Evolutionary conservation across 305 asterid species (phyloP), one percentile per base, ranked within the genome.

Genomic region (Fraxinus albicans): DNA sequence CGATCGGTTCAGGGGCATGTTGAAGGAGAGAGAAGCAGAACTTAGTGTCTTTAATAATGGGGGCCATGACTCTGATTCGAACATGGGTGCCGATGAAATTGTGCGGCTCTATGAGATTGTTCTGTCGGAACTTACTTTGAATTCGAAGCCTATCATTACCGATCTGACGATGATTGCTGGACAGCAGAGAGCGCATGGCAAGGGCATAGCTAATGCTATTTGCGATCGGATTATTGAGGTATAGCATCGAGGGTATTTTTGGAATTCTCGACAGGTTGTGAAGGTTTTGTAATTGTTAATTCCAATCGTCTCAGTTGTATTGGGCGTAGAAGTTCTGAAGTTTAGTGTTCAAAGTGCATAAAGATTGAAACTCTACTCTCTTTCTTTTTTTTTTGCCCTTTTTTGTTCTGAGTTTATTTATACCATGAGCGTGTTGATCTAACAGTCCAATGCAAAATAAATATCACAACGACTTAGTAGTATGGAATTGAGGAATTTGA

Each of bases 81-180:
- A 89, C 13, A 79, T 93, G 81, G 86, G 82, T 34, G 78, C 78
- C 7, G 93, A 91, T 42, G 98, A 92, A 77, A 89, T 94, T 76
- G 97, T 93, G 80, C 89, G 94, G 88, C 82, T 94, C 85, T 96
- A 96, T 33, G 97, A 94, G 83, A 72, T 87, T 82, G 80, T 92
- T 33, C 81, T 96, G 36, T 90, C 95, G 4, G 97, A 93, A n/a
- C 93, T 96, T 69, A 90, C 92, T 19, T 77, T 91, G 77, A 96
- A 96, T 88, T 96, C 94, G 80, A 96, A 96, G 91, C 98, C 98
- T 19, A 83, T 93, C 42, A 96, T 96, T 76, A 96, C 98, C 84
- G 98, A 93, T 87, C 97, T 96, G 78, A 96, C 98, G 33, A 93
- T 96, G 44, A 93, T 94, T 40, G 99, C 99, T 6, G 99, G 98